Conservation (phyloP, 2,329 filamentous ascomycete genomes). For the Diaporthe citriasiana region DNA sequence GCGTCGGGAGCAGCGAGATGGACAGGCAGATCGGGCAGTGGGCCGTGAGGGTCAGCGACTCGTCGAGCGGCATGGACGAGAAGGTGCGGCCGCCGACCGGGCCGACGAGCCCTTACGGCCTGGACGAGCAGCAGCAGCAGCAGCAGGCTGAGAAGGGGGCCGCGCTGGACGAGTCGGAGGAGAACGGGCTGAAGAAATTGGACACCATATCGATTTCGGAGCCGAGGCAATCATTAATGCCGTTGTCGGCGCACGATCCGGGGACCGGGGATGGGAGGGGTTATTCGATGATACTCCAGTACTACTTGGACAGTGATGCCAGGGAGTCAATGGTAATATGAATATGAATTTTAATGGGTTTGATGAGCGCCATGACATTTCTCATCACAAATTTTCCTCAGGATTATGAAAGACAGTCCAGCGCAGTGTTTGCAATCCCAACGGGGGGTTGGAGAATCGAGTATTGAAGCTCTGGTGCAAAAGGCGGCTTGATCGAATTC, state of each 20-base stretch:
- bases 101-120: not conserved
- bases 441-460: not conserved
- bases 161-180: conserved; percentile 4
- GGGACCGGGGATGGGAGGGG: conserved; percentile 11
- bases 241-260: conserved; percentile 5
- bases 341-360: conserved; percentile 22
- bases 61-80: conserved; percentile 21
- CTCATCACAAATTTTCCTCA: not conserved
- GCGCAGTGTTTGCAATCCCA: not conserved
- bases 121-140: not conserved
- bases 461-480: not conserved
- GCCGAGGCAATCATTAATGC: conserved; percentile 21
- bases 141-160: not conserved
- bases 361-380: conserved; percentile 20
- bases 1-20: conserved; percentile 22
- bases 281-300: conserved; percentile 25
- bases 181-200: conserved; percentile 13
- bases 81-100: conserved; percentile 18
- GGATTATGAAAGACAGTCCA: not conserved
- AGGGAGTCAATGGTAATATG: conserved; percentile 35
- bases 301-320: conserved; percentile 27
- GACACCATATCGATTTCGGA: conserved; percentile 16
- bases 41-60: conserved; percentile 26
- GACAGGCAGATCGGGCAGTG: conserved; percentile 32
- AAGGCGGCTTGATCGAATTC: not conserved